Evolutionary conservation across 2,329 filamentous ascomycete species (phyloP), one percentile per base, ranked within the genome.

Genomic region (Teratosphaeria zuluensis): DNA sequence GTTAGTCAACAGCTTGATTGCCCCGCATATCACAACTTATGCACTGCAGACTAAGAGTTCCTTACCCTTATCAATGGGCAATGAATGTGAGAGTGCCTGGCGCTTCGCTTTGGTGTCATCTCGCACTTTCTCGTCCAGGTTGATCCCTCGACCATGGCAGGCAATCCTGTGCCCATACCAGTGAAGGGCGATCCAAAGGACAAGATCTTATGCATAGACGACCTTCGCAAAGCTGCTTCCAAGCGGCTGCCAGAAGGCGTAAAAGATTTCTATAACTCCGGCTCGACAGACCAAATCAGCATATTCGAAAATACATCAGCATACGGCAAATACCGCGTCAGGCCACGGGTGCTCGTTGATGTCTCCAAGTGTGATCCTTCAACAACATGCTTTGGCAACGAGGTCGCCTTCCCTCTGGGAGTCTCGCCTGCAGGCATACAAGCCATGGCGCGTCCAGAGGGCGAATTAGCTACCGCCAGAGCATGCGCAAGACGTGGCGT

Each of bases 251-350:
- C 65, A 1, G 19, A 21, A 28, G 53, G 54, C 19, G 58, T 58
- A 19, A 57, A 63, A 62, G 81, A 82, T 55, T 84, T 82, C 69
- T 83, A 79, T 68, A 83, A 84, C 65, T 80, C 79, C 60, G 81
- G 81, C 5, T 79, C 80, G 4, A 82, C 82, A 71, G 80, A 81
- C 61, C 71, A 81, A 28, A 70, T 78, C 56, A 82, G 80, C 14
- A 68, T 83, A n/a, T 68, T 69, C 24, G 81, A 82, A 56, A 84
- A 84, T 59, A 73, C 77, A 56, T 73, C 73, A 0, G 80, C 80
- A 1, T 84, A 76, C 68, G 72, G 78, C 62, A 72, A 74, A 6
- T 70, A 77, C 51, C 71, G 75, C 52, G 71, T 71, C 55, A 59
- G 72, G 46, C 60, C 64, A 19, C 67, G 75, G 19, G 72, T 75